Evolutionary conservation across 805 yeast species (phyloP), one percentile per base, ranked within the genome.

Genomic region (Teunomyces pallodes): DNA sequence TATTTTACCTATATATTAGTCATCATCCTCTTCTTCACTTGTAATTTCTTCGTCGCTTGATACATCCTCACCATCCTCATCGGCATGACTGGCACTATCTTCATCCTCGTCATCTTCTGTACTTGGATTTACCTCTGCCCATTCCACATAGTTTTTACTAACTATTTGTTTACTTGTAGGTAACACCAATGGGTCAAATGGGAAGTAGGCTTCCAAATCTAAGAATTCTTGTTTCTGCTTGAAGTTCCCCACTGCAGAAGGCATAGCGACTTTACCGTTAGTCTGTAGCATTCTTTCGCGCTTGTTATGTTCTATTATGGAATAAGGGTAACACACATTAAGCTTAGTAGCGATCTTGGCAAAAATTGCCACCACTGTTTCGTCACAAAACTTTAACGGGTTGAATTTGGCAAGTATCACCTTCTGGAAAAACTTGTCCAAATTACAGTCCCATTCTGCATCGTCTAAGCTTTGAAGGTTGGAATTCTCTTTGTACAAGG

Each of bases 161-260:
- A 94, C 69, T 30, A 81, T 63, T 35, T 68, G 64, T 57, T 83
- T 81, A 42, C 88, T 79, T 9, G 67, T 67, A 40, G 84, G 86
- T 53, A 92, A 76, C 44, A 87, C 81, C 52, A 94, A 67, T 1
- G 99, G 99, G 71, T 92, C 98, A 64, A 88, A 92, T 9, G 99
- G 99, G 67, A 92, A 92, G 64, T 90, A 92, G n/a, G 94, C 90
- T 64, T 91, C 97, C 45, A 92, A 74, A 59, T 90, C 96, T 55
- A 87, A 77, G 60, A 88, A 90, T 60, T 90, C 96, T 61, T 87
- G 91, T 59, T 84, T 84, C 47, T 82, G 81, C 28, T 76, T 76
- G 54, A 80, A 74, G 46, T 77, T 75, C 56, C 70, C 62, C 29
- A 59, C 60, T 16, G 68, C 58, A 31, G 67, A 64, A 12, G 69